Evolutionary conservation across 2,329 filamentous ascomycete species (phyloP).

Genomic region (Fusarium hostae): DNA sequence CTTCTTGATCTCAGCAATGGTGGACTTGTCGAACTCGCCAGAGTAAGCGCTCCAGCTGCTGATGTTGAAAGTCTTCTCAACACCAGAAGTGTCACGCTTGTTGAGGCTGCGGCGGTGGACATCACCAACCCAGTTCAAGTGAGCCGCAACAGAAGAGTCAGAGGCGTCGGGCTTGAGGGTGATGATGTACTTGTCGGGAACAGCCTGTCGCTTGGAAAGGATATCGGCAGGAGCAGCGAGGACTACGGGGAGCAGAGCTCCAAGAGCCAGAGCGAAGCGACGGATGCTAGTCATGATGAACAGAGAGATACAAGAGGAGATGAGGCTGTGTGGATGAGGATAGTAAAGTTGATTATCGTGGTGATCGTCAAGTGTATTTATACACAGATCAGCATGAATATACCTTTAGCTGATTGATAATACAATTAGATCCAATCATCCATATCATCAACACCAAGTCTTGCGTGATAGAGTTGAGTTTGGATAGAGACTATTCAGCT

Average conservation of each 20-base stretch:
- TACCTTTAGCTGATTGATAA: background rate
- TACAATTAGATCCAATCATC: slow-evolving; percentile 9
- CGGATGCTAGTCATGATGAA: slow-evolving; percentile 46
- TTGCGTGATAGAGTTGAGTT: slow-evolving; percentile 30
- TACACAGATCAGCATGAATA: slow-evolving; percentile 1
- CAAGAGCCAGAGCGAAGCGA: slow-evolving; percentile 46
- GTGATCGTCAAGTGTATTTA: slow-evolving; percentile 28
- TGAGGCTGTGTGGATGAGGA: slow-evolving; percentile 26
- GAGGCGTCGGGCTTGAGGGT: slow-evolving; percentile 66
- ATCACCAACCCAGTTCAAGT: slow-evolving; percentile 60
- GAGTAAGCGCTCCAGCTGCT: slow-evolving; percentile 54
- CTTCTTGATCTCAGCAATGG: slow-evolving; percentile 53
- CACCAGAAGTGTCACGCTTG: slow-evolving; percentile 55
- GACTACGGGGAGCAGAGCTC: slow-evolving; percentile 48
- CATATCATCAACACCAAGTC: slow-evolving; percentile 25
- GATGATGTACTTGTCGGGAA: slow-evolving; percentile 63
- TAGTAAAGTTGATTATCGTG: background rate
- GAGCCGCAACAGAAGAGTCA: slow-evolving; percentile 56
- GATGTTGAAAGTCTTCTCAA: slow-evolving; percentile 47
- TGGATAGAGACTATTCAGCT: slow-evolving; percentile 28
- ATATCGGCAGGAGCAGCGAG: slow-evolving; percentile 38
- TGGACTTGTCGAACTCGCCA: slow-evolving; percentile 54
- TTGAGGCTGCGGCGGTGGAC: slow-evolving; percentile 64
- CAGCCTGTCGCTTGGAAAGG: slow-evolving; percentile 15
- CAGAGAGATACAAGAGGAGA: slow-evolving; percentile 7